phyloP scores from a whole-genome alignment of 2,329 filamentous ascomycete species.

The Fusarium continuum region DNA sequence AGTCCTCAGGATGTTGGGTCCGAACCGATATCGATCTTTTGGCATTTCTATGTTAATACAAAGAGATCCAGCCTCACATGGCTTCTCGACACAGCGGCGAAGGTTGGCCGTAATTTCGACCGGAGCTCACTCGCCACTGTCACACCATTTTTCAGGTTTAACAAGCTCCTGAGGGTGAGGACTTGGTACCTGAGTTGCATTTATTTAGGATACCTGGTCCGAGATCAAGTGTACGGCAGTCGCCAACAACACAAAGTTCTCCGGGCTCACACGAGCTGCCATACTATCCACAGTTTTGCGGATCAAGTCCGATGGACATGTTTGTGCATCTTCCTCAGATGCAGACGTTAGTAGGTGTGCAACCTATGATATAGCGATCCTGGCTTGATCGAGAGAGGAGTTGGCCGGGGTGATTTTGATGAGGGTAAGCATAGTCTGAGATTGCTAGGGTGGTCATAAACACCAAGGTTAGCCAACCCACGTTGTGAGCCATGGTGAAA shows the following conservation, averaged over 20 bases:
- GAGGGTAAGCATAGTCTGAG: slow-evolving; percentile 2
- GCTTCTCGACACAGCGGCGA: slow-evolving; percentile 2
- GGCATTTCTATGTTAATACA: slow-evolving; percentile 26
- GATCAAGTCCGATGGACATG: slow-evolving; percentile 29
- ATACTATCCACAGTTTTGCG: slow-evolving; percentile 9
- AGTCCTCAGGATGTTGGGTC: slow-evolving; percentile 19
- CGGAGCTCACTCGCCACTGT: slow-evolving; percentile 10
- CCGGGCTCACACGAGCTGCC: slow-evolving; percentile 18
- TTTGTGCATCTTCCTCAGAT: slow-evolving; percentile 21
- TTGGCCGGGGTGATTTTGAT: background rate
- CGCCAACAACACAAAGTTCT: slow-evolving; percentile 23
- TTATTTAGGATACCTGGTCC: background rate
- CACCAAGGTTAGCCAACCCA: slow-evolving; percentile 15
- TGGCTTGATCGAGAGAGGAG: slow-evolving; percentile 3
- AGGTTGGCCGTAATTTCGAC: slow-evolving; percentile 25
- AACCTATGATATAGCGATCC: slow-evolving; percentile 1
- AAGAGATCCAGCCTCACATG: slow-evolving; percentile 16
- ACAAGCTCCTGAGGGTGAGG: background rate
- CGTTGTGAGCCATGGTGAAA: slow-evolving; percentile 8
- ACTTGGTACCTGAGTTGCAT: background rate
- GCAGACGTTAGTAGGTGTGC: slow-evolving; percentile 23
- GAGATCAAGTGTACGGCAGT: slow-evolving; percentile 12
- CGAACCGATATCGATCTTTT: slow-evolving; percentile 20
- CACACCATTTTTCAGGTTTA: slow-evolving; percentile 25
- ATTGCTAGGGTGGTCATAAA: background rate